A percentile compares a stretch with the other conserved stretches of the same genome.
phyloP scores from a whole-genome alignment of 345 rosid genomes.

The Raphanus raphanistrum region DNA sequence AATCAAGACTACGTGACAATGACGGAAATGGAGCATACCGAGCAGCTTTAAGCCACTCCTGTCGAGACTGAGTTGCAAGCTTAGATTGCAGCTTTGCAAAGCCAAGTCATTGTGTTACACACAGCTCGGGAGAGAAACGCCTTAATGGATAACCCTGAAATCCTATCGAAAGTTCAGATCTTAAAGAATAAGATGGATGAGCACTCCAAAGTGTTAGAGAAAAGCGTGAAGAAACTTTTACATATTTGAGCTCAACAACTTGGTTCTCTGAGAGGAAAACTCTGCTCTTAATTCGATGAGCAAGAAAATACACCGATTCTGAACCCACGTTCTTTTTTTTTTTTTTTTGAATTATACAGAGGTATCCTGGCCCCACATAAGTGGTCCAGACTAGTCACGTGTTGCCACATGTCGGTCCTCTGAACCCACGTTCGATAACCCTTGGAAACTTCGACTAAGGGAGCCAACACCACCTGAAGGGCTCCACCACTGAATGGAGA shows the following conservation, averaged over 20 bases:
- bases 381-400: too few relatives aligned
- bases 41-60: too few relatives aligned
- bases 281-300: not conserved
- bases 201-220: not conserved
- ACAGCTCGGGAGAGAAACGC: not conserved
- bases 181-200: not conserved
- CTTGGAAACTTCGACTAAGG: not conserved
- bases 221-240: not conserved
- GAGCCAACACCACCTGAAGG: not conserved
- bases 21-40: too few relatives aligned
- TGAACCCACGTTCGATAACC: not conserved
- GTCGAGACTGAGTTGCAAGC: too few relatives aligned
- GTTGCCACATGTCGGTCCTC: too few relatives aligned
- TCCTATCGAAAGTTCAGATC: too few relatives aligned
- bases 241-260: not conserved
- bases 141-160: not conserved
- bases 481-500: not conserved
- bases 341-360: too few relatives aligned
- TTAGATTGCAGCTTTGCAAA: not conserved
- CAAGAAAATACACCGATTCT: not conserved
- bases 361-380: too few relatives aligned
- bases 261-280: too few relatives aligned
- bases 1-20: too few relatives aligned
- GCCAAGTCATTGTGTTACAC: not conserved
- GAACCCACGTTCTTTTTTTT: not conserved